These are phyloP conservation scores for Rhododendron molle DNA, from an alignment of 148 eudicot species.

Conservation along the genomic window DNA sequence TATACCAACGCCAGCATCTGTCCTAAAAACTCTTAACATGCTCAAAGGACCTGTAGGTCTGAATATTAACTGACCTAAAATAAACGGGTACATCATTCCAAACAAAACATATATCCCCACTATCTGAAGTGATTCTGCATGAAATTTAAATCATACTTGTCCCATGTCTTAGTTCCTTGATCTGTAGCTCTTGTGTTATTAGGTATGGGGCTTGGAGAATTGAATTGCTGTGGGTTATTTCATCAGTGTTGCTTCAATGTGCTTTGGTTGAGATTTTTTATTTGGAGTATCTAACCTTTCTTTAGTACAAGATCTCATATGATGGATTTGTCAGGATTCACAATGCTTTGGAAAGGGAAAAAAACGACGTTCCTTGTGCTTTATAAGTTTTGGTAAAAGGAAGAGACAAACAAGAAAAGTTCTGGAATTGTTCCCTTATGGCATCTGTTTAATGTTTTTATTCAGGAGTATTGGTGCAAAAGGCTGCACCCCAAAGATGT, in stretches of 20 bases:
- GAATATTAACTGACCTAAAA: neutral
- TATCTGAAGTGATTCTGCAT: neutral
- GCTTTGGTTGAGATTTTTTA: neutral
- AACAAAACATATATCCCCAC: neutral
- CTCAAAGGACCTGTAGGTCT: neutral
- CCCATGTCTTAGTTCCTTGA: neutral
- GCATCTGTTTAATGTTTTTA: constrained; percentile 3
- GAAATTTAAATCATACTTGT: neutral
- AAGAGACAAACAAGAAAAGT: neutral
- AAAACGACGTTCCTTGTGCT: neutral
- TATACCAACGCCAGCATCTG: neutral
- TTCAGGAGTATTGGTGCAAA: constrained; percentile 99
- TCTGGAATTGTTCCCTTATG: neutral
- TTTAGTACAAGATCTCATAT: neutral
- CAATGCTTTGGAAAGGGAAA: neutral
- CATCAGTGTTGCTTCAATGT: neutral
- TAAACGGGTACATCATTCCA: neutral
- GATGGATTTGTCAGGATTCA: neutral
- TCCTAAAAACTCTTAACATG: neutral
- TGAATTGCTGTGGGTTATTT: neutral
- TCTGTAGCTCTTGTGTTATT: neutral
- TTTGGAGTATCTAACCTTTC: neutral
- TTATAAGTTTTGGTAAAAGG: neutral
- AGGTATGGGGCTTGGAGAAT: neutral
- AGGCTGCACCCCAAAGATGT: constrained; percentile 96